Conservation (phyloP, 108 stramenopile genomes). For the Skeletonema potamos region DNA sequence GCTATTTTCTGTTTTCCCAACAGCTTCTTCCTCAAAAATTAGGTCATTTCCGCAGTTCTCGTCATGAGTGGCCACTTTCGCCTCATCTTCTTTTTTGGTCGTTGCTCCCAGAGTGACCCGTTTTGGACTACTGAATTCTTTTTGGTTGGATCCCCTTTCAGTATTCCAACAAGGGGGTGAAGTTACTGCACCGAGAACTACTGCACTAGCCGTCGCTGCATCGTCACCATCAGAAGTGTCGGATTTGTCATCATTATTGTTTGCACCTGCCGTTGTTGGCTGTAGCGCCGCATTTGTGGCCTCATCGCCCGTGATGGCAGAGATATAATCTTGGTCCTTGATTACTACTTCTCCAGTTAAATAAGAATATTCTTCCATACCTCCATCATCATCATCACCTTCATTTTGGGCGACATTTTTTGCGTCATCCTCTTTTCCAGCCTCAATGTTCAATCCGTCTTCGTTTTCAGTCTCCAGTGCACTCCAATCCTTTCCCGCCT, state of each 20-base stretch:
- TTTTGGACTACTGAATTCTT: not conserved
- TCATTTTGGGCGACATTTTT: slow-evolving; percentile 2
- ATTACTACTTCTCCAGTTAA: slow-evolving; percentile 32
- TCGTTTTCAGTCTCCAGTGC: slow-evolving; percentile 9
- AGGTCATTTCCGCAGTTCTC: not conserved
- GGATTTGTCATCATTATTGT: not conserved
- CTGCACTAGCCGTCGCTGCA: slow-evolving; percentile 11
- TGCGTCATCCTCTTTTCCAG: not conserved
- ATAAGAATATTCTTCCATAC: slow-evolving; percentile 42
- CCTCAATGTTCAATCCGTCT: not conserved
- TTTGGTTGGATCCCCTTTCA: not conserved
- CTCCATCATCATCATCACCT: slow-evolving; percentile 30
- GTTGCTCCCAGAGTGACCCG: not conserved
- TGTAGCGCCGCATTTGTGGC: slow-evolving; percentile 9
- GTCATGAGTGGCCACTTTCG: not conserved
- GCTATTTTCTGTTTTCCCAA: not conserved
- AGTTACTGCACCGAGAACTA: slow-evolving; percentile 8
- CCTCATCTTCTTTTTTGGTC: not conserved
- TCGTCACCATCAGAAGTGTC: slow-evolving; percentile 11
- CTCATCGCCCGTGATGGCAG: slow-evolving; percentile 36
- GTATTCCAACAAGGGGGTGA: slow-evolving; percentile 1
- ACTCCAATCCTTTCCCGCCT: slow-evolving; percentile 29
- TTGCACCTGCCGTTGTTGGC: not conserved
- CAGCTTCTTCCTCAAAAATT: not conserved
- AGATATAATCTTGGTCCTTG: slow-evolving; percentile 31